Base-by-base conservation (phyloP, 805 yeast genomes). In the Starmerella scarabaei region DNA sequence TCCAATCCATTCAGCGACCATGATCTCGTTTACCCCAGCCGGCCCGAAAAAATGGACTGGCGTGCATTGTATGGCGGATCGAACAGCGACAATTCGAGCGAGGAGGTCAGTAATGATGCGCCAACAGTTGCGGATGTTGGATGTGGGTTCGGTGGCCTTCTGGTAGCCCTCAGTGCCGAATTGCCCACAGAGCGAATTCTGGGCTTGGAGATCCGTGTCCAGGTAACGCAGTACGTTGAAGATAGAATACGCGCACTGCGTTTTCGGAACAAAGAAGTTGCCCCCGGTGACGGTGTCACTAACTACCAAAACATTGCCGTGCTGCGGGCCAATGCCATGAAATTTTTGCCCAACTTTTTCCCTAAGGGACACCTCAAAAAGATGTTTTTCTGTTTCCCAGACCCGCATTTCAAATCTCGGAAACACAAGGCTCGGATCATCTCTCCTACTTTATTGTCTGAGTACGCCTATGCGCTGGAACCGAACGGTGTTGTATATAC, bases 331-430 rank as follows among this genome's bases (percentile, higher is more conserved):
- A 91, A 91, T 57, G 91, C 97, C 27, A 91, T 91, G 98, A 91
- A 91, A 61, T 91, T 91, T 56, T 63, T 85, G 47, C 97, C 98
- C 18, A 91, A 91, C 59, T 91, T 91, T 60, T 91, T 91, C 64
- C 66, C 69, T 42, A 79, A 79, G 59, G 75, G 76, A 5, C 96
- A 85, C 58, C 64, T 86, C 37, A 73, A 78, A 26, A 91, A 88
- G 66, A 82, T 91, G 72, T 91, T 91, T 64, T 91, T 91, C 66
- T 91, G 98, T 60, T 91, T 91, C 71, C 98, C 98, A n/a, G 98
- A 91, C 61, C 98, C 98, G 6, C 98, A 91, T 61, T 91, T 91
- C 68, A 91, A 91, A 59, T 93, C 84, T 61, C 71, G 97, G 56
- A 91, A 91, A 58, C 98, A 91, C 63, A 91, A 91, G 68, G 96